Evolutionary conservation across 176 grass and related monocot species (phyloP).

Genomic region (Canna indica): DNA sequence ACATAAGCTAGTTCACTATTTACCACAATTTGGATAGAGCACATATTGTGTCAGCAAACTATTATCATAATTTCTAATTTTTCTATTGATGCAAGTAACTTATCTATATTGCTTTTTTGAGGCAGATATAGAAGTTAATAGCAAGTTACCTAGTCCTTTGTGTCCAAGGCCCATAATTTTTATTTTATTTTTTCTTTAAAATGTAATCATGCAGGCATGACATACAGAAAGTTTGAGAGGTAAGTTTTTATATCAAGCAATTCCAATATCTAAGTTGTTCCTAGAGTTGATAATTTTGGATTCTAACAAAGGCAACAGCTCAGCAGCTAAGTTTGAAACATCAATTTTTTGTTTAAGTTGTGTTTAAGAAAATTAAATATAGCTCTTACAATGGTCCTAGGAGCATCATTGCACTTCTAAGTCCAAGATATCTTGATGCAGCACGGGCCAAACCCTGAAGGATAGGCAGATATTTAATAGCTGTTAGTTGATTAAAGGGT

Average conservation of each 20-base stretch:
- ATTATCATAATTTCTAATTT: too few species aligned
- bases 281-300: not conserved
- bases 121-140: not conserved
- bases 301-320: not conserved
- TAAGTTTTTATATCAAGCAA: not conserved
- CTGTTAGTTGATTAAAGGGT: not conserved
- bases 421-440: constrained; percentile 59
- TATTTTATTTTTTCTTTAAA: too few species aligned
- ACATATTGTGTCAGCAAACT: not conserved
- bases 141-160: not conserved
- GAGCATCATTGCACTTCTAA: constrained; percentile 74
- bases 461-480: not conserved
- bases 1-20: not conserved
- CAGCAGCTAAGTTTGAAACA: not conserved
- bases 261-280: not conserved
- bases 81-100: not conserved
- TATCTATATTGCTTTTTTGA: not conserved
- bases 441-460: constrained; percentile 67
- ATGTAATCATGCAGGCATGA: not conserved
- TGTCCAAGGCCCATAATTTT: too few species aligned
- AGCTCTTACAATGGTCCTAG: constrained; percentile 74
- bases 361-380: constrained; percentile 10
- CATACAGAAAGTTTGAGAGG: not conserved
- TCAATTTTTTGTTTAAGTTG: not conserved
- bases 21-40: not conserved